Conservation (phyloP, 164 flowering plant species). For the Vitis rotundifolia region DNA sequence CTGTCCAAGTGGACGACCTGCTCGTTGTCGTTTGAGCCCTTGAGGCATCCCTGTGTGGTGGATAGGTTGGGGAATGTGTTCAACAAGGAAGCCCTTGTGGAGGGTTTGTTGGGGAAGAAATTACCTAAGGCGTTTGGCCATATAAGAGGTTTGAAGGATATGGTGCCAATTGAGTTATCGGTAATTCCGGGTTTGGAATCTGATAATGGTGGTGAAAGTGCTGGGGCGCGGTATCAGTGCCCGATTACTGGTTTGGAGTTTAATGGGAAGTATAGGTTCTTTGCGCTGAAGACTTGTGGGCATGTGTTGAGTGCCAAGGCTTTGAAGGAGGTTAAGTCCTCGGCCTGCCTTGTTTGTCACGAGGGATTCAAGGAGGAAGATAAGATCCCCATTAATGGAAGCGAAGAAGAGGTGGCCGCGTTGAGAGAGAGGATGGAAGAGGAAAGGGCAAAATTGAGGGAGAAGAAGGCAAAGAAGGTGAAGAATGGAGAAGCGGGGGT, state of each 20-base stretch:
- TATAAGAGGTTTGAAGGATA: conserved; percentile 87
- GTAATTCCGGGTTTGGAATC: conserved; percentile 41
- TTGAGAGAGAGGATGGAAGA: conserved; percentile 73
- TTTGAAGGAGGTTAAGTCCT: conserved; percentile 81
- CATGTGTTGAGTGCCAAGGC: conserved; percentile 98
- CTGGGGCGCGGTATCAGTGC: conserved; percentile 66
- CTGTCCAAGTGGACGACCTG: conserved; percentile 80
- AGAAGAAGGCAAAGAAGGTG: conserved; percentile 59
- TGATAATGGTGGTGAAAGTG: conserved; percentile 12
- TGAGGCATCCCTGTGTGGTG: conserved; percentile 73
- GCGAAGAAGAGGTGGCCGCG: conserved; percentile 69
- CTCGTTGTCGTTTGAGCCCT: conserved; percentile 72
- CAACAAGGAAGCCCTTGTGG: conserved; percentile 81
- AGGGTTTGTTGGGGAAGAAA: conserved; percentile 71
- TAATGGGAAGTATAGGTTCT: conserved; percentile 85
- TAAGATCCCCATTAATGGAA: conserved; percentile 85
- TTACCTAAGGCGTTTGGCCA: conserved; percentile 71
- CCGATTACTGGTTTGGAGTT: conserved; percentile 82
- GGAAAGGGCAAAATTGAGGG: conserved; percentile 58
- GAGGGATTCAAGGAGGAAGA: conserved; percentile 60
- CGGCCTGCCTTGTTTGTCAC: conserved; percentile 79
- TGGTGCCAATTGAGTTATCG: conserved; percentile 59
- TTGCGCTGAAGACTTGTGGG: conserved; percentile 72
- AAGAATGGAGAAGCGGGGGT: conserved; percentile 38
- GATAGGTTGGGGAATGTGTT: conserved; percentile 81